These are phyloP conservation scores for Botrytis deweyae DNA, from an alignment of 2,329 filamentous ascomycete species.

Conservation along the genomic window DNA sequence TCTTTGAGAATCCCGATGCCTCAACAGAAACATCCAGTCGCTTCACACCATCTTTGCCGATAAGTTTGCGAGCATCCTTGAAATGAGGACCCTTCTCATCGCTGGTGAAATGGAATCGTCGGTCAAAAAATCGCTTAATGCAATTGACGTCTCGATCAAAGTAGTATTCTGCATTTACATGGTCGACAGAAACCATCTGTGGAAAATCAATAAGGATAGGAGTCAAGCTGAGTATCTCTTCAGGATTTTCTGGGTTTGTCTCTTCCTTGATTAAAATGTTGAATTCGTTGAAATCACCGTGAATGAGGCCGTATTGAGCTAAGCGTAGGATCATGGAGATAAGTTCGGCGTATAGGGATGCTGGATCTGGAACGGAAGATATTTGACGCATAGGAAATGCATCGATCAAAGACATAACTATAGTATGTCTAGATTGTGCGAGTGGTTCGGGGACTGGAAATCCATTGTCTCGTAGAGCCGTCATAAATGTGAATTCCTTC, in stretches of 20 bases:
- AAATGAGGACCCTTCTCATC: slow-evolving; percentile 83
- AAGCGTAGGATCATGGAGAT: slow-evolving; percentile 83
- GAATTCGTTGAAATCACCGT: slow-evolving; percentile 99
- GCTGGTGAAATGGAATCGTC: slow-evolving; percentile 83
- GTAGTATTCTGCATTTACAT: slow-evolving; percentile 92
- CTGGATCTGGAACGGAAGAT: slow-evolving; percentile 76
- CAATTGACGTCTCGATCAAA: slow-evolving; percentile 96
- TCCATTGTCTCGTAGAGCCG: slow-evolving; percentile 75
- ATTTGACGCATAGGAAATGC: slow-evolving; percentile 91
- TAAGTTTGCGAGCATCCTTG: slow-evolving; percentile 73
- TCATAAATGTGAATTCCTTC: slow-evolving; percentile 96
- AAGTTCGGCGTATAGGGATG: slow-evolving; percentile 84
- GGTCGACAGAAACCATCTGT: slow-evolving; percentile 95
- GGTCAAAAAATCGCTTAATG: slow-evolving; percentile 89
- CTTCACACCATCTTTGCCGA: slow-evolving; percentile 62
- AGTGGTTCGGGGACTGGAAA: slow-evolving; percentile 89
- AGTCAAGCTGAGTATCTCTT: slow-evolving; percentile 55
- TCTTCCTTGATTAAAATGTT: slow-evolving; percentile 92
- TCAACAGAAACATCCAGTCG: slow-evolving; percentile 85
- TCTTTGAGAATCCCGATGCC: slow-evolving; percentile 93
- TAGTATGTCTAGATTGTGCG: slow-evolving; percentile 87
- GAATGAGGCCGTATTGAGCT: slow-evolving; percentile 84
- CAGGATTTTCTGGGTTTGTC: slow-evolving; percentile 42
- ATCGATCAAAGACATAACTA: slow-evolving; percentile 93
- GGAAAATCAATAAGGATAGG: slow-evolving; percentile 96